Evolutionary conservation across 805 yeast species (phyloP).

Genomic region (Starmerella roubikii): DNA sequence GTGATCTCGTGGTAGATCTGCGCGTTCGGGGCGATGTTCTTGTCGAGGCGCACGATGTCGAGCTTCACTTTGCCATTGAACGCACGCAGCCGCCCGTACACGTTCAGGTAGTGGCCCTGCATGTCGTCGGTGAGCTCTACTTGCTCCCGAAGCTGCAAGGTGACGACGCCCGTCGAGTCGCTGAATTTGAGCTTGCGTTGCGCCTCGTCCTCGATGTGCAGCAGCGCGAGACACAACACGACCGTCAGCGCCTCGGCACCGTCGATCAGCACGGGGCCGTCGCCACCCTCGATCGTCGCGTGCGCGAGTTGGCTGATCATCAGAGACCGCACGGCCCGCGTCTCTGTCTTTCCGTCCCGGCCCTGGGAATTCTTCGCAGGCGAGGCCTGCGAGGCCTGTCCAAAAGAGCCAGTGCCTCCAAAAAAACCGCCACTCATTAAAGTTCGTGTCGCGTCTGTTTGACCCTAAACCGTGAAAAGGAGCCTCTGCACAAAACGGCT

Average conservation of each 20-base stretch:
- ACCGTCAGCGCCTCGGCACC: conserved; percentile 43
- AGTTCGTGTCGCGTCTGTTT: too few relatives aligned
- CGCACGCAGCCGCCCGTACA: conserved; percentile 34
- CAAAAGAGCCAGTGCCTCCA: too few relatives aligned
- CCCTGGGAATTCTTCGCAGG: too few relatives aligned
- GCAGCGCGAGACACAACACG: conserved; percentile 43
- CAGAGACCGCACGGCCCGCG: conserved; percentile 33
- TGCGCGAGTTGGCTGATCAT: conserved; percentile 50
- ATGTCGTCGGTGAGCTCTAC: conserved; percentile 1
- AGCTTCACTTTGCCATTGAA: conserved; percentile 40
- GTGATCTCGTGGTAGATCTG: conserved; percentile 47
- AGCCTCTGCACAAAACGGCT: not conserved
- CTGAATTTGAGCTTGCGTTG: conserved; percentile 36
- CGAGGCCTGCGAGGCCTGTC: not conserved
- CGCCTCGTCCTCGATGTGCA: conserved; percentile 29
- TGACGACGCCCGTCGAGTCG: conserved; percentile 47
- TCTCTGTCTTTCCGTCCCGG: not conserved
- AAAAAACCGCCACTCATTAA: conserved; percentile 18
- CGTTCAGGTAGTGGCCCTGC: conserved; percentile 21
- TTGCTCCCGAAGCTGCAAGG: not conserved
- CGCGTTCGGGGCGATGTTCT: conserved; percentile 31
- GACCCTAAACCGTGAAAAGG: too few relatives aligned
- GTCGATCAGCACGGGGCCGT: conserved; percentile 40
- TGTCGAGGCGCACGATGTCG: conserved; percentile 36
- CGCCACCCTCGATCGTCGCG: conserved; percentile 39